Evolutionary conservation across 2,329 filamentous ascomycete genomes (phyloP).

Genomic region (Paecilomyces sp.): DNA sequence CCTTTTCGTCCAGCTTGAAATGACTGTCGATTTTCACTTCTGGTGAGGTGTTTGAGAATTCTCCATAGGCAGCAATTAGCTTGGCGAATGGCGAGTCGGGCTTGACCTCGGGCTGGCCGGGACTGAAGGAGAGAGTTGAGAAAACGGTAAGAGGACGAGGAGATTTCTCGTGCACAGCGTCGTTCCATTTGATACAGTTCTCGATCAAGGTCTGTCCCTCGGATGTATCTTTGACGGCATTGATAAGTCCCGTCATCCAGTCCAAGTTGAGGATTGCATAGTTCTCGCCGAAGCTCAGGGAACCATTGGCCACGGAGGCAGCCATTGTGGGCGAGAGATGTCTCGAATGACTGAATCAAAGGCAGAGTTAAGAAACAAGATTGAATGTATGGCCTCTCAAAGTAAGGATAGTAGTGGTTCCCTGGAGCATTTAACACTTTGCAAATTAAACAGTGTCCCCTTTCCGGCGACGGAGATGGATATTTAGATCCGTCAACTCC

Average conservation of each 20-base stretch:
- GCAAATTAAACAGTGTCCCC: not conserved
- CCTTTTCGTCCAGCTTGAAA: slow-evolving; percentile 23
- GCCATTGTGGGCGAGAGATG: not conserved
- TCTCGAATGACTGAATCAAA: not conserved
- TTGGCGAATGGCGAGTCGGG: slow-evolving; percentile 27
- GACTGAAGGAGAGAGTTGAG: slow-evolving; percentile 32
- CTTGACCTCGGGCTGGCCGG: slow-evolving; percentile 27
- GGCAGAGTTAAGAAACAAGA: not conserved
- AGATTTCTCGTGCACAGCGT: slow-evolving; percentile 29
- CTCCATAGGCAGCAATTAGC: slow-evolving; percentile 20
- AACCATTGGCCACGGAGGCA: not conserved
- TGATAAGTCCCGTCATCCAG: slow-evolving; percentile 22
- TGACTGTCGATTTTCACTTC: slow-evolving; percentile 24
- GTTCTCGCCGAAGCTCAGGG: slow-evolving; percentile 21
- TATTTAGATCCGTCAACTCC: not conserved
- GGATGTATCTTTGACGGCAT: slow-evolving; percentile 22
- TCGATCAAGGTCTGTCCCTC: slow-evolving; percentile 27
- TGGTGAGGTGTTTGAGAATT: slow-evolving; percentile 16
- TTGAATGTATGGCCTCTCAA: not conserved
- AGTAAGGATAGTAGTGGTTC: not conserved
- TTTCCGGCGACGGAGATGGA: not conserved
- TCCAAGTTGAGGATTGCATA: slow-evolving; percentile 41
- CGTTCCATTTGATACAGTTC: slow-evolving; percentile 30
- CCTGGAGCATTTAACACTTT: not conserved
- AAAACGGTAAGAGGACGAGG: slow-evolving; percentile 31